Conservation (phyloP, 2,329 filamentous ascomycete genomes). For the Trichoderma asperellum region DNA sequence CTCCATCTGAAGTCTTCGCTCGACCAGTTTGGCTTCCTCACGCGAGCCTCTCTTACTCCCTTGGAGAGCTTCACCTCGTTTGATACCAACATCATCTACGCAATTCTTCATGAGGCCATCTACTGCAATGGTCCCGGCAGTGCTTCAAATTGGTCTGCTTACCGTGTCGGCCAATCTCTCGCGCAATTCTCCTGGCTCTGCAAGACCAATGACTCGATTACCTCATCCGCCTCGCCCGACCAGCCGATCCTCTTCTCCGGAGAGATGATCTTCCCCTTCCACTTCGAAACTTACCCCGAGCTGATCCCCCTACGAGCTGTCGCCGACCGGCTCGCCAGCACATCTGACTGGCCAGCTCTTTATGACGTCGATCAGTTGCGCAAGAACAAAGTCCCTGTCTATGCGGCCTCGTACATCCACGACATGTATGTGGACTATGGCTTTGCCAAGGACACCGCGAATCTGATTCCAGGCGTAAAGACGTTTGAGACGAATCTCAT, state of each 20-base stretch:
- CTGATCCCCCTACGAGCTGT: constrained; percentile 69
- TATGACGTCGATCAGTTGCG: constrained; percentile 76
- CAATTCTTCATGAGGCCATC: constrained; percentile 82
- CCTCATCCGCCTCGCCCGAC: constrained; percentile 35
- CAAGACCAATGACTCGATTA: constrained; percentile 35
- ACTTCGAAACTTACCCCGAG: constrained; percentile 81
- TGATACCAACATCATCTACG: constrained; percentile 81
- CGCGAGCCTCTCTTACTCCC: constrained; percentile 67
- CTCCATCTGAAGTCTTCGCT: constrained; percentile 73
- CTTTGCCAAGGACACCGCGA: constrained; percentile 73
- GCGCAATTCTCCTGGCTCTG: constrained; percentile 57
- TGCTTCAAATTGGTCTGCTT: constrained; percentile 75
- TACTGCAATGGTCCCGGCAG: constrained; percentile 73
- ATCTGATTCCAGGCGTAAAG: constrained; percentile 74
- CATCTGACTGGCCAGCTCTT: constrained; percentile 71
- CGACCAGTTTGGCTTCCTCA: constrained; percentile 74
- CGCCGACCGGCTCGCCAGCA: constrained; percentile 70
- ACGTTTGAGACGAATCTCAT: constrained; percentile 83
- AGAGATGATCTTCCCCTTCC: constrained; percentile 89
- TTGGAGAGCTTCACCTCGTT: constrained; percentile 71
- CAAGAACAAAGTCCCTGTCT: constrained; percentile 81
- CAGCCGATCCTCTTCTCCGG: constrained; percentile 78
- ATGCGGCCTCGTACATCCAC: constrained; percentile 79
- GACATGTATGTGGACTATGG: constrained; percentile 92
- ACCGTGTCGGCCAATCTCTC: constrained; percentile 60